Evolutionary conservation across 345 rosid genomes (phyloP), one percentile per base, ranked within the genome.

Genomic region (Murraya paniculata): DNA sequence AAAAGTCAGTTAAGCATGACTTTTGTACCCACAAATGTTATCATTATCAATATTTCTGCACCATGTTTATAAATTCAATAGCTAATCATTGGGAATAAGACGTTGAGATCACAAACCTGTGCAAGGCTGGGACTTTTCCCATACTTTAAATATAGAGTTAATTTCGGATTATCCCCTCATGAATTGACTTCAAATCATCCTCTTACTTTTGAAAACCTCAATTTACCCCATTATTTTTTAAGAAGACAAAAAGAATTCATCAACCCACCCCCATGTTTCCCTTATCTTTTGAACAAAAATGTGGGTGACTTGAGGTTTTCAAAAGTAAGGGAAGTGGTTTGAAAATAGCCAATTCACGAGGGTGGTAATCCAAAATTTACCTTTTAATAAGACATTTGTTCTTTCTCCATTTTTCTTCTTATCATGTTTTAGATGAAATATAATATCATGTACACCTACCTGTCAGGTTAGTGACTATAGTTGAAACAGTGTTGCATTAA

Each of bases 391-490:
- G 38, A 53, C 11, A 7, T 19, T 30, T 38, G 69, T 22, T 58
- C 45, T 53, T 64, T 64, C 35, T 73, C 38, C 19, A 27, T 18
- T 19, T 24, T 65, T 64, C 21, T 30, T 36, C 64, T 41, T 71
- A 18, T n/a, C 21, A 1, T 41, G 41, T 70, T 57, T 30, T 25
- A 55, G 24, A 31, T 19, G 57, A 0, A 18, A 53, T 4, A 53
- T 53, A 56, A 39, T 45, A 64, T 56, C 28, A 56, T 76, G 53
- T 6, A 55, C 68, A 65, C 57, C 19, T 27, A n/a, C 53, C 60
- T 14, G 18, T 39, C 69, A 74, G 39, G 22, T 68, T 77, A 74
- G 71, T 28, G 70, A 33, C 61, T 56, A 13, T 39, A 64, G 18
- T 28, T 27, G 22, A 48, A 56, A 71, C 8, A 53, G 21, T n/a